A percentile compares a stretch with the other conserved stretches of the same genome.
These are phyloP conservation scores for Solanum megistacrolobum DNA, from an alignment of 257 asterid species.

Conservation along the genomic window DNA sequence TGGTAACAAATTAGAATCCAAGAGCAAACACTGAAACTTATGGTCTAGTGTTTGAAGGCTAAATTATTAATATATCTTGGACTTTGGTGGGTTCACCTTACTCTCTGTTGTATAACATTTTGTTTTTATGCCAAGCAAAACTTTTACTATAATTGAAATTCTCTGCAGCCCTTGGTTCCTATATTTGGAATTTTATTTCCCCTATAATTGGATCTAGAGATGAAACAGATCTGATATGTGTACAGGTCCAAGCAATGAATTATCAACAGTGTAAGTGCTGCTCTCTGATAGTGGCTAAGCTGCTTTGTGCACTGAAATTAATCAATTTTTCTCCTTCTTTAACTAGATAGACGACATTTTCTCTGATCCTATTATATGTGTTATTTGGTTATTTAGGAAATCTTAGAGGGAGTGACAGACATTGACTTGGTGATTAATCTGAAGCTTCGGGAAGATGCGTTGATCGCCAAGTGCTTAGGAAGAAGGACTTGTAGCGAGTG, in stretches of 20 bases:
- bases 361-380: neutral
- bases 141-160: neutral
- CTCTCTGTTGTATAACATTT: neutral
- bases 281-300: neutral
- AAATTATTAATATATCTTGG: neutral
- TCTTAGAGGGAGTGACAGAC: slow-evolving; percentile 72
- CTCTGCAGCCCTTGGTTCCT: neutral
- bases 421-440: slow-evolving; percentile 87
- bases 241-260: slow-evolving; percentile 15
- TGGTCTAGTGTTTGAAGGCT: neutral
- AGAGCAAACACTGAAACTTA: neutral
- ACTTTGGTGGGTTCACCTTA: neutral
- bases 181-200: slow-evolving; percentile 8
- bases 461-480: slow-evolving; percentile 91
- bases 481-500: slow-evolving; percentile 91
- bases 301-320: neutral
- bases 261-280: slow-evolving; percentile 7
- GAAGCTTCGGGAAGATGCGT: slow-evolving; percentile 78
- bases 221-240: slow-evolving; percentile 8
- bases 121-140: neutral
- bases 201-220: slow-evolving; percentile 3
- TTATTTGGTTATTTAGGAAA: slow-evolving; percentile 49
- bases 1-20: neutral
- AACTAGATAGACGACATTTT: neutral
- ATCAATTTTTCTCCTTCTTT: neutral